These are phyloP conservation scores for Pigoraptor vietnamica DNA, from an alignment of 78 protist species.

Conservation along the genomic window DNA sequence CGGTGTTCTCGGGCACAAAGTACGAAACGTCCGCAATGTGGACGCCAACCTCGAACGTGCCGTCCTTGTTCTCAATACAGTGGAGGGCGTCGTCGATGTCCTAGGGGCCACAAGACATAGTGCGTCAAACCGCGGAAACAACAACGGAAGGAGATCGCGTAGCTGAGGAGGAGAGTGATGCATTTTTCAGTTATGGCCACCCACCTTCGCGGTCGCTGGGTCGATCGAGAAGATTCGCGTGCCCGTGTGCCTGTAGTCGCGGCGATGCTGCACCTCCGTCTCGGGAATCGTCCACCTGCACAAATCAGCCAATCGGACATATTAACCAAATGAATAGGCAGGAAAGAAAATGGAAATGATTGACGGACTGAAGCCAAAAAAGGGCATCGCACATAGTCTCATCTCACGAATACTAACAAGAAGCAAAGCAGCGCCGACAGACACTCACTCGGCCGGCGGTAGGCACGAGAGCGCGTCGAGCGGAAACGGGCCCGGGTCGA, in stretches of 20 bases:
- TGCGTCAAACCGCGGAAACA: neutral
- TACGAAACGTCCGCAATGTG: slow-evolving; percentile 92
- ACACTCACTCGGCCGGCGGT: neutral
- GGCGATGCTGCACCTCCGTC: slow-evolving; percentile 7
- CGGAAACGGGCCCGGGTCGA: neutral
- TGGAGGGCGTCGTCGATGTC: slow-evolving; percentile 92
- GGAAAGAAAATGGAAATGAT: neutral
- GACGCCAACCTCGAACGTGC: slow-evolving; percentile 66
- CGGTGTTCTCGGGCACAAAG: slow-evolving; percentile 58
- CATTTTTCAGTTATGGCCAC: neutral
- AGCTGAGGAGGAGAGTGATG: neutral
- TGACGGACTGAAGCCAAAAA: no score
- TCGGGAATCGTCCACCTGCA: neutral
- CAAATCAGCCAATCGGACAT: neutral
- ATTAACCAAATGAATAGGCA: neutral
- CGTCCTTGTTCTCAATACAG: slow-evolving; percentile 6
- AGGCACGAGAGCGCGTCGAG: neutral
- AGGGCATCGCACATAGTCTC: no score
- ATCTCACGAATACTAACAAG: neutral
- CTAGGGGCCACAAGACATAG: no score
- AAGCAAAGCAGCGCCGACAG: neutral
- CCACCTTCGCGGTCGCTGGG: slow-evolving; percentile 71
- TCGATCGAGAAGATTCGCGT: slow-evolving; percentile 79
- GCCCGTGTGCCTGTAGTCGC: slow-evolving; percentile 53
- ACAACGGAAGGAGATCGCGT: neutral